Evolutionary conservation across 768 basidiomycete genomes (phyloP), one percentile per base, ranked within the genome.

Genomic region (Lactarius akahatsu): DNA sequence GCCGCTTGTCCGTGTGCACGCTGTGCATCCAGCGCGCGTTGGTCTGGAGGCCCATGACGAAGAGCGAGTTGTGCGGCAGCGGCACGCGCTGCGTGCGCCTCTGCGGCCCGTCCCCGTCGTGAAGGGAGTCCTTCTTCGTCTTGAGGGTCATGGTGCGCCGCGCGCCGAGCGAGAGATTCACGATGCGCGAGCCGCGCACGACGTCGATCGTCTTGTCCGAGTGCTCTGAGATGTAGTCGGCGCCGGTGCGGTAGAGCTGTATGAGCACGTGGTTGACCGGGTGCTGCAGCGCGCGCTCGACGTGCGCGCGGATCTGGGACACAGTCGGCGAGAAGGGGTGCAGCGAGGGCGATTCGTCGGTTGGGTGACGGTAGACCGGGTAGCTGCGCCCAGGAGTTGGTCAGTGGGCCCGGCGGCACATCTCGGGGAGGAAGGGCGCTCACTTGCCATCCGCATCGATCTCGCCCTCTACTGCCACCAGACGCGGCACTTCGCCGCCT

Each of bases 181-280:
- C 89, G 69, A 93, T 88, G 62, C 80, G 85, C 8, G 90, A 89
- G 38, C 85, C 87, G 16, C 81, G 84, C 4, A 88, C 85, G 69
- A 94, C 83, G 74, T 94, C 92, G 70, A 93, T 83, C 6, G 91
- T 94, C 77, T 94, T 94, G 76, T 94, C 91, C 0, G 89, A 90
- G 74, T 94, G 91, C 71, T 92, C 91, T 0, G 91, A 92, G 68
- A 93, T 93, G 76, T 88, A 90, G 75, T 93, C 92, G 34, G 83
- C 84, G 6, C 91, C 92, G 15, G 81, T 82, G 64, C 91, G 89
- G 73, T 93, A 93, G 73, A 85, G 82, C 72, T 93, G 92, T 59
- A 93, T 91, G 36, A 94, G 82, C 57, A 90, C 91, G 71, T 94
- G 91, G 72, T 94, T 94, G 6, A 93, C 85, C 0, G 86, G 87